A percentile compares a stretch with the other conserved stretches of the same genome.
Evolutionary conservation across 495 filamentous ascomycete genomes (phyloP).

Genomic region (Penicillium odoratum): DNA sequence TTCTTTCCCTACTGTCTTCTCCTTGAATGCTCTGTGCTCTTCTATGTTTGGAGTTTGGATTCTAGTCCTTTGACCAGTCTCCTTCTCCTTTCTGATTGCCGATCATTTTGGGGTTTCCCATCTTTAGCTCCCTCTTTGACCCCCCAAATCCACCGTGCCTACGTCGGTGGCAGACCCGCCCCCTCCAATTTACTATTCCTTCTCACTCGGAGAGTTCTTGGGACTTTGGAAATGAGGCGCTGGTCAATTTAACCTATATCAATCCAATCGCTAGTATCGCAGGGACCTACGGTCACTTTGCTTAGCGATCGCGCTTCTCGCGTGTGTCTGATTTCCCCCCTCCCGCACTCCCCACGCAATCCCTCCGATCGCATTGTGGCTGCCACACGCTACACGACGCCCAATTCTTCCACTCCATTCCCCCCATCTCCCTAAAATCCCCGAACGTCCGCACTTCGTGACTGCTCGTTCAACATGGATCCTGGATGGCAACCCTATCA

Average conservation of each 20-base stretch:
- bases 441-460: not conserved
- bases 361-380: conserved; percentile 35
- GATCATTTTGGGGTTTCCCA: not conserved
- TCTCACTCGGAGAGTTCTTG: not conserved
- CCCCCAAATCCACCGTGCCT: not conserved
- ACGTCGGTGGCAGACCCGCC: conserved; percentile 13
- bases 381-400: conserved; percentile 21
- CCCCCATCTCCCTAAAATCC: not conserved
- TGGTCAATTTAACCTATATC: conserved; percentile 24
- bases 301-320: conserved; percentile 30
- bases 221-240: conserved; percentile 33
- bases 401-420: conserved; percentile 13
- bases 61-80: not conserved
- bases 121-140: not conserved
- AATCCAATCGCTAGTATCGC: conserved; percentile 24
- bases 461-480: conserved; percentile 40
- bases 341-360: conserved; percentile 26
- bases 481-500: conserved; percentile 54
- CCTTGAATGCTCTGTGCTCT: not conserved
- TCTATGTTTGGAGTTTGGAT: not conserved
- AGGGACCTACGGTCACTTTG: conserved; percentile 19
- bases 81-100: not conserved
- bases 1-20: conserved; percentile 1
- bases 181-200: conserved; percentile 2
- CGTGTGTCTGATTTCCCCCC: conserved; percentile 31